Percentiles rank a stretch among this genome's conserved stretches.
These are phyloP conservation scores for Papilionanthe hybrid DNA, from an alignment of 116 monocot genomes.

Conservation along the genomic window DNA sequence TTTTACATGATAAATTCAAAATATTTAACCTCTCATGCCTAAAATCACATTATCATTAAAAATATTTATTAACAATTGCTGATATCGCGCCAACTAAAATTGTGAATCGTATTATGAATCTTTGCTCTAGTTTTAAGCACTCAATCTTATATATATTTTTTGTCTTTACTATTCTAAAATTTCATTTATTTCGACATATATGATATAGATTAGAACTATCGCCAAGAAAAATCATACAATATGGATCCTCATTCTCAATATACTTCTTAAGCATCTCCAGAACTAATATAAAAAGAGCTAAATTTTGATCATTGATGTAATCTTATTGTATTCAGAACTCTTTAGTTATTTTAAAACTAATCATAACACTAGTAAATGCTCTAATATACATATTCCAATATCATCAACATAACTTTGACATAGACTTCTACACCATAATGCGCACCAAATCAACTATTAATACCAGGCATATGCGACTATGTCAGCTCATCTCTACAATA, in stretches of 20 bases:
- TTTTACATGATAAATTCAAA: no score
- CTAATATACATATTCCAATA: background rate
- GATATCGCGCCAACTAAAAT: background rate
- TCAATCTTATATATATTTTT: background rate
- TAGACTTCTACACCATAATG: background rate
- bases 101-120: background rate
- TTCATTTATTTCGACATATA: background rate
- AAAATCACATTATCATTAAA: background rate
- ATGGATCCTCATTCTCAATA: background rate
- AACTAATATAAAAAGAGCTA: background rate
- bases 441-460: background rate
- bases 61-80: background rate
- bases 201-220: background rate
- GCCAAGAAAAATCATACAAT: background rate
- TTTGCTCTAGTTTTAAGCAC: background rate
- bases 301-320: background rate
- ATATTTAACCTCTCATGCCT: no score
- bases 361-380: background rate
- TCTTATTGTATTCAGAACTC: background rate
- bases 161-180: background rate
- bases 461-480: background rate
- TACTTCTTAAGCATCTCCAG: background rate
- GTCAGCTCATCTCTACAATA: background rate
- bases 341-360: background rate
- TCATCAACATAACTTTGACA: background rate